Evolutionary conservation across 176 grass and related monocot genomes (phyloP), one percentile per base, ranked within the genome.

Genomic region (Musa troglodytarum): DNA sequence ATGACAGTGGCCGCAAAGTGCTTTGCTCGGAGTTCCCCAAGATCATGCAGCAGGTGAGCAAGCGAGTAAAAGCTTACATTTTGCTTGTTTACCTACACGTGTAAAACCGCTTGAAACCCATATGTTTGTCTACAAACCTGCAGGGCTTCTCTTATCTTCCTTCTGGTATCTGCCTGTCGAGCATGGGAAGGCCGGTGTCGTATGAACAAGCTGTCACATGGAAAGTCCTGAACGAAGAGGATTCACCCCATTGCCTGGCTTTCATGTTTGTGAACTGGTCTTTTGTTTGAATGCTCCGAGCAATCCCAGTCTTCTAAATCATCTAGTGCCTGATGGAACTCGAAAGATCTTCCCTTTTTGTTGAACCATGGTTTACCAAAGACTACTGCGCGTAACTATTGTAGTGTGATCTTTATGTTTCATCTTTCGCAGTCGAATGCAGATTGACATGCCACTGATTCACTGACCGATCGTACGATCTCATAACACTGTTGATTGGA

Each of bases 261-360:
- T 85, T 98, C 88, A 98, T 98, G 90, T 88, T 98, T 2, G 74
- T 83, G 52, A 93, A 89, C 78, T 98, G 94, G 94, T 87, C 88
- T 53, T 98, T 98, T 75, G 87, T 93, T 58, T 98, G 80, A 96
- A 4, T 17, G 15, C 24, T 49, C 10, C 9, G 12, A 11, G 15
- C 6, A 19, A 14, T 5, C 16, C 9, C 20, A 51, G 68, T 11
- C 2, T 11, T 21, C 43, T 51, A 50, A 21, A 19, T 52, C 51
- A 51, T 70, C 14, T 51, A 70, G 34, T 23, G 50, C 1, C 20
- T 5, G 43, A 69, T 69, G 29, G 17, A 69, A 50, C 15, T 69
- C 10, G 50, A 4, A 69, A 50, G 43, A 11, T 20, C 3, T 43
- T 70, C 16, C 68, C 17, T 12, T 70, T 70, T 70, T 16, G 43